phyloP scores from a whole-genome alignment of 768 basidiomycete species.

The Hygrophorus pudorinus region DNA sequence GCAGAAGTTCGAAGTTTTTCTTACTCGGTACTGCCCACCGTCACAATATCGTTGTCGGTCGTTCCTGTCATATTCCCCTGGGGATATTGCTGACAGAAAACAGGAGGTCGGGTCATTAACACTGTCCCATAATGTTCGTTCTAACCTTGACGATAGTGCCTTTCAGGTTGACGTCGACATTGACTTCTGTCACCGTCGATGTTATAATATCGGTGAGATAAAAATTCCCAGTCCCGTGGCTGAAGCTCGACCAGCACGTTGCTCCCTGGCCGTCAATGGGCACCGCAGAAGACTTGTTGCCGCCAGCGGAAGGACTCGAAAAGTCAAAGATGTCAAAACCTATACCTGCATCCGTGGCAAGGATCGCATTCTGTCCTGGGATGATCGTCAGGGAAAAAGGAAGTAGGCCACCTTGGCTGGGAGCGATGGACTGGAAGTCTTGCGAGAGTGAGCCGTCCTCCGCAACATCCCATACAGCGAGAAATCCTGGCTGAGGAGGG shows the following conservation, averaged over 20 bases:
- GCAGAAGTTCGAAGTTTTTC: background rate
- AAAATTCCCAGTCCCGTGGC: slow-evolving; percentile 31
- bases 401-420: slow-evolving; percentile 31
- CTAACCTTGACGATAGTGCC: slow-evolving; percentile 33
- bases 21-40: slow-evolving; percentile 26
- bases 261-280: slow-evolving; percentile 29
- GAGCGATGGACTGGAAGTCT: slow-evolving; percentile 26
- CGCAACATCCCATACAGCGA: slow-evolving; percentile 40
- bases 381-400: slow-evolving; percentile 42
- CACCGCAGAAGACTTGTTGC: slow-evolving; percentile 18
- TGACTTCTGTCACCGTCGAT: slow-evolving; percentile 32
- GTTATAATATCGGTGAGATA: slow-evolving; percentile 35
- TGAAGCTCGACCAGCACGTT: slow-evolving; percentile 35
- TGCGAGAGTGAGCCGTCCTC: slow-evolving; percentile 33
- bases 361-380: slow-evolving; percentile 27
- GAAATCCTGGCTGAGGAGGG: slow-evolving; percentile 37
- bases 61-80: slow-evolving; percentile 25
- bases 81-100: slow-evolving; percentile 24
- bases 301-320: slow-evolving; percentile 20
- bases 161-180: slow-evolving; percentile 34
- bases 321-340: slow-evolving; percentile 31
- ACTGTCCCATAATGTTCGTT: background rate
- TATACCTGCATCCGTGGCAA: slow-evolving; percentile 29
- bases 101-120: background rate
- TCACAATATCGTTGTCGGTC: slow-evolving; percentile 31